phyloP scores from a whole-genome alignment of 129 eudicot genomes.

The Apium graveolens region DNA sequence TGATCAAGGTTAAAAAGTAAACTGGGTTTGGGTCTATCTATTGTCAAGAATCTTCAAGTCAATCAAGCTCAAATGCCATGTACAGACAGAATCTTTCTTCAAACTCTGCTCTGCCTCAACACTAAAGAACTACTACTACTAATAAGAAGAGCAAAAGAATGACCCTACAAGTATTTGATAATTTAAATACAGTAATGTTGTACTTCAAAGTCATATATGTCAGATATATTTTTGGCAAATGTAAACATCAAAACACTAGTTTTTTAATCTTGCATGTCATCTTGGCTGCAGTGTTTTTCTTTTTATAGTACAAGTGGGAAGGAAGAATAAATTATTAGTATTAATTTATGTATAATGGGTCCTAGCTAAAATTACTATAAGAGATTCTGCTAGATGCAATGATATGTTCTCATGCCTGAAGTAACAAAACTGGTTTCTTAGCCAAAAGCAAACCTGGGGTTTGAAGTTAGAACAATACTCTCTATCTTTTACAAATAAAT shows the following conservation, averaged over 20 bases:
- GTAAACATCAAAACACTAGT: background rate
- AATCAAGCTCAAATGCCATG: background rate
- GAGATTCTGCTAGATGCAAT: background rate
- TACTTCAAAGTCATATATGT: background rate
- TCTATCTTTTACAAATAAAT: background rate
- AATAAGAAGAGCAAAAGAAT: background rate
- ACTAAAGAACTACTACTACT: background rate
- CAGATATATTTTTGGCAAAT: background rate
- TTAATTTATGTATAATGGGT: background rate
- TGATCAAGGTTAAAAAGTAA: background rate
- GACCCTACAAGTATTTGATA: background rate
- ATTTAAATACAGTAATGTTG: background rate
- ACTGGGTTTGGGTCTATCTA: background rate
- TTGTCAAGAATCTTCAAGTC: constrained; percentile 7
- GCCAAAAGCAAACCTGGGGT: background rate
- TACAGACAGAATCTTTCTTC: background rate
- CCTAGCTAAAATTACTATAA: background rate
- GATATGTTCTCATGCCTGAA: background rate
- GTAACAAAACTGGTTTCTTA: background rate
- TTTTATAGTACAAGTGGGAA: background rate
- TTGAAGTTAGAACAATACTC: background rate
- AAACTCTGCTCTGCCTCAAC: background rate
- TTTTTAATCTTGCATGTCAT: background rate
- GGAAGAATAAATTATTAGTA: background rate
- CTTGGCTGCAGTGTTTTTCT: constrained; percentile 3